These are phyloP conservation scores for Diutina pseudorugosa DNA, from an alignment of 1,139 yeast genomes.

Conservation along the genomic window DNA sequence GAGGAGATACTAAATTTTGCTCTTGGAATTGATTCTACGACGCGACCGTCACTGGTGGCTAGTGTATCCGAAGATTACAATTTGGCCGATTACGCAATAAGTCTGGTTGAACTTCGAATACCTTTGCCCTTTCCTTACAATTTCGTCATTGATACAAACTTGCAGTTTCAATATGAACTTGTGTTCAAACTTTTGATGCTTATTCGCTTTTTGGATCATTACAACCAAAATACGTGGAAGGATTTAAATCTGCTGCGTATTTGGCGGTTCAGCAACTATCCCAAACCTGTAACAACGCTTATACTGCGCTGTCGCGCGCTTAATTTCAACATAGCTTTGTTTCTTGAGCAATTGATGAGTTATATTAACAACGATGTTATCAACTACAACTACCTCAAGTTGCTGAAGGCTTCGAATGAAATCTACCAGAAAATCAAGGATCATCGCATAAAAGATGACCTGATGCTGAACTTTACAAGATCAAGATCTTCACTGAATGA, in stretches of 20 bases:
- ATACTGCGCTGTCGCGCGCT: slow-evolving; percentile 37
- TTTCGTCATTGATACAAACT: slow-evolving; percentile 56
- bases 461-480: neutral
- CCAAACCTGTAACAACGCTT: slow-evolving; percentile 44
- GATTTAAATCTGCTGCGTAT: slow-evolving; percentile 16
- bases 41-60: slow-evolving; percentile 7
- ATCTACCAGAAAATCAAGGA: neutral
- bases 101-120: slow-evolving; percentile 49
- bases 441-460: neutral
- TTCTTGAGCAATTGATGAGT: slow-evolving; percentile 41
- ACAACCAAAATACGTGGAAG: slow-evolving; percentile 17
- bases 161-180: slow-evolving; percentile 68
- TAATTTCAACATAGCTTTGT: slow-evolving; percentile 51
- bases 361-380: slow-evolving; percentile 53
- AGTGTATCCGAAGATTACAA: slow-evolving; percentile 27
- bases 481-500: neutral
- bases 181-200: slow-evolving; percentile 62
- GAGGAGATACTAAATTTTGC: neutral
- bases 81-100: slow-evolving; percentile 21
- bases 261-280: slow-evolving; percentile 46
- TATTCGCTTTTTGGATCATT: slow-evolving; percentile 48
- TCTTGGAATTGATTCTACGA: slow-evolving; percentile 5
- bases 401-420: slow-evolving; percentile 17
- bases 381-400: slow-evolving; percentile 38
- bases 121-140: slow-evolving; percentile 80